Base-by-base conservation (phyloP, 768 basidiomycete species). In the Lactifluus hygrophoroides region DNA sequence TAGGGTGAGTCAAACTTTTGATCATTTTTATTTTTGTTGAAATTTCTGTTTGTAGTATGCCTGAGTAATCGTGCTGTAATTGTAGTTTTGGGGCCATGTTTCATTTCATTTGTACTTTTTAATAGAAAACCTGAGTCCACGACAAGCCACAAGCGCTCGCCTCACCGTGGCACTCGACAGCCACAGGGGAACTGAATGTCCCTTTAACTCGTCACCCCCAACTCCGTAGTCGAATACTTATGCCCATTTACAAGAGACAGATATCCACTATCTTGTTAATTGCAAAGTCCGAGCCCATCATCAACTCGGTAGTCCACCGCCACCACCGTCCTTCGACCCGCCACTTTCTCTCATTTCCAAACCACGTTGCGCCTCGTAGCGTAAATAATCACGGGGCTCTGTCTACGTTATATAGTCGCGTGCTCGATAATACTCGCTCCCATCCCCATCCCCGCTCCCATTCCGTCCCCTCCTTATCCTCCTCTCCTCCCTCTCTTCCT, bases 1-100 rank as follows among this genome's bases (percentile, higher is more conserved):
- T 9, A 81, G 93, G 73, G 92, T 93, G 68, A 71, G 92, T 76
- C 3, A 1, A 19, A 4, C 30, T 23, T 40, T 34, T 28, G 16
- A 21, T 47, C 0, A 7, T n/a, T 9, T 3, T 2, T 8, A 9
- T 14, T 21, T 14, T 3, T 9, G 3, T 63, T 40, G 17, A 42
- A 28, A 6, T 16, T 19, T 25, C n/a, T 13, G 14, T 25, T 23
- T 27, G 6, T 57, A 68, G 67, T 68, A 68, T 28, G 67, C 67
- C 9, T 68, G 57, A 66, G 42, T 30, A 0, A 6, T 27, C 74
- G 30, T 28, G 35, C 16, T 56, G 21, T 32, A 32, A 32, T 5
- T 32, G 32, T 32, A 32, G 32, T 32, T n/a, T n/a, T n/a, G n/a
- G n/a, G n/a, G n/a, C n/a, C n/a, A n/a, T n/a, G n/a, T n/a, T n/a